Base-by-base conservation (phyloP, 2,329 filamentous ascomycete genomes). In the Talaromyces marneffei region DNA sequence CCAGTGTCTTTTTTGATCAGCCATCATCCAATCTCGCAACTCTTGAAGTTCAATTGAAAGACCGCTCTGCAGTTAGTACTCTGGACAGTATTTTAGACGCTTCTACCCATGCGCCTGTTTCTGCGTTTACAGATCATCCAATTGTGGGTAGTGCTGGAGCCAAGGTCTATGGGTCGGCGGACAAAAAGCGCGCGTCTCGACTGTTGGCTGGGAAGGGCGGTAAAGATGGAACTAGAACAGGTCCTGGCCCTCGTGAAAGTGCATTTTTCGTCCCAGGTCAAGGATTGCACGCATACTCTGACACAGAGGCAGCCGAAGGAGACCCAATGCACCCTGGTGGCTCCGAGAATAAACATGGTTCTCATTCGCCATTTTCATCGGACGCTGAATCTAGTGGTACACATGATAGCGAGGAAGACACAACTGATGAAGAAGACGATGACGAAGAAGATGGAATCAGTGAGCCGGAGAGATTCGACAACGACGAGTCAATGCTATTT, bases 1-100 rank as follows among this genome's bases (percentile, higher is more conserved):
- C 94, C n/a, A 96, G 88, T 68, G 86, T 89, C 29, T 97, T 91
- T 76, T 97, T 97, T 69, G 92, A 97, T 62, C 78, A 79, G 3
- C 88, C 88, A 0, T 79, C 84, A 2, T 71, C 82, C 7, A 40
- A 53, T n/a, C 25, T 59, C 9, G 29, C 48, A 9, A 68, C 78
- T 1, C 78, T 85, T 48, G 79, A 87, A 54, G 76, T 86, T 40
- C 75, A 84, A 40, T 75, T 86, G 44, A 82, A 84, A 72, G 87
- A 90, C 62, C 88, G 90, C 18, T 97, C 94, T 27, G 92, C 93
- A 10, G 90, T 92, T 71, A 88, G 85, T 44, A 96, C 93, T 0
- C 83, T 99, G 7, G 92, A 99, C 66, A 92, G 87, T 71, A 95
- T 99, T 58, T 82, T 99, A 16, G 89, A 96, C 71, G 94, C 93